phyloP scores from a whole-genome alignment of 1,284 basidiomycete species.

The Microbotryum violaceum region DNA sequence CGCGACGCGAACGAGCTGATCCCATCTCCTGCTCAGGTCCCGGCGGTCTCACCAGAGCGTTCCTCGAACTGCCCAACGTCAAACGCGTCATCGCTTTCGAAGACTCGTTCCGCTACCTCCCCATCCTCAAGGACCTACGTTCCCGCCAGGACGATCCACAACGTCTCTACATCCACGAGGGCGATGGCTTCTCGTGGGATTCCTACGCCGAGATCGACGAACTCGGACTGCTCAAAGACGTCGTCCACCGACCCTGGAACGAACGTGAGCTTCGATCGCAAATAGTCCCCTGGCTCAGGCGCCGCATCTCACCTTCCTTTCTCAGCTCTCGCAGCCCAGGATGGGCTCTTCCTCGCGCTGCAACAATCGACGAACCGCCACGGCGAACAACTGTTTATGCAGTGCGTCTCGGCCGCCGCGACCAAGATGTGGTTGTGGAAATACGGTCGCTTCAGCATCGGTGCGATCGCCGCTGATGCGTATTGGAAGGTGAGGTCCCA shows the following conservation, averaged over 20 bases:
- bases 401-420: conserved; percentile 12
- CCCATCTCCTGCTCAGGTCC: conserved; percentile 8
- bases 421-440: conserved; percentile 27
- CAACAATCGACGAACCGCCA: conserved; percentile 21
- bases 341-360: conserved; percentile 21
- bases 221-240: conserved; percentile 2
- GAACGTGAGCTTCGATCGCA: background rate
- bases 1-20: background rate
- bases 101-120: conserved; percentile 20
- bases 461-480: conserved; percentile 13
- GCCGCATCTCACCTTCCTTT: background rate
- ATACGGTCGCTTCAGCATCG: conserved; percentile 24
- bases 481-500: conserved; percentile 18
- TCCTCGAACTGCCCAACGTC: conserved; percentile 30
- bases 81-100: conserved; percentile 26
- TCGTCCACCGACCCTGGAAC: conserved; percentile 14
- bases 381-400: conserved; percentile 27
- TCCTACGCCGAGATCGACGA: conserved; percentile 14
- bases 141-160: conserved; percentile 6
- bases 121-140: conserved; percentile 3
- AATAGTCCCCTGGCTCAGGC: background rate
- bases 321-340: conserved; percentile 10
- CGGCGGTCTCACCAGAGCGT: conserved; percentile 17
- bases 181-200: conserved; percentile 30
- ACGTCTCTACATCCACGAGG: background rate